Evolutionary conservation across 441 rosid species (phyloP).

Genomic region (Mallotus japonicus): DNA sequence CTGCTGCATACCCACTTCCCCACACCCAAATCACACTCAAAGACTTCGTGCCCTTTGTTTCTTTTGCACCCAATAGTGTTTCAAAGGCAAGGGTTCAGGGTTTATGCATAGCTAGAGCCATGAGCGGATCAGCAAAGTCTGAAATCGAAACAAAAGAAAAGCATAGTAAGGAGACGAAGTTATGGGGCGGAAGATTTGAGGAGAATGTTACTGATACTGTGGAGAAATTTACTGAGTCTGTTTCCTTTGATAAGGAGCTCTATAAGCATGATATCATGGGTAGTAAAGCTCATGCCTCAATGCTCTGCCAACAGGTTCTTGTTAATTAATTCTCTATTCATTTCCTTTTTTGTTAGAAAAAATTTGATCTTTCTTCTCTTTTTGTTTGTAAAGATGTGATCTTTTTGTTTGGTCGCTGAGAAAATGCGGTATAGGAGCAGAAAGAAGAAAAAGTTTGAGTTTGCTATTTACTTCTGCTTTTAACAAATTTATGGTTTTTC

Average conservation of each 20-base stretch:
- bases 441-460: background rate
- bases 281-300: conserved; percentile 92
- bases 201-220: conserved; percentile 78
- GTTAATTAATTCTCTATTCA: background rate
- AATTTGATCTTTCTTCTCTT: background rate
- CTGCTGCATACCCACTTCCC: conserved; percentile 4
- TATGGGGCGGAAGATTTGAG: conserved; percentile 97
- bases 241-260: conserved; percentile 79
- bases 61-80: background rate
- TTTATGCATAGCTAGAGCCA: conserved; percentile 34
- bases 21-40: conserved; percentile 3
- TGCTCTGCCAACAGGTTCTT: conserved; percentile 80
- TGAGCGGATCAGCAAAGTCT: conserved; percentile 35
- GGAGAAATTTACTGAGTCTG: conserved; percentile 92
- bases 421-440: conserved; percentile 4
- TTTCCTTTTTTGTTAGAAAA: background rate
- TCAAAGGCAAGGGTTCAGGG: conserved; percentile 32
- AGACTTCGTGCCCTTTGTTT: conserved; percentile 22
- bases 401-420: conserved; percentile 8
- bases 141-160: conserved; percentile 16
- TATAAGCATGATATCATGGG: conserved; percentile 91
- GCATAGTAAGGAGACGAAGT: conserved; percentile 57
- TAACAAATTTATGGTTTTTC: background rate
- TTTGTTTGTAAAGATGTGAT: background rate
- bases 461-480: background rate